These are phyloP conservation scores for Aspergillus asperescens DNA, from an alignment of 495 filamentous ascomycete genomes.

Conservation along the genomic window DNA sequence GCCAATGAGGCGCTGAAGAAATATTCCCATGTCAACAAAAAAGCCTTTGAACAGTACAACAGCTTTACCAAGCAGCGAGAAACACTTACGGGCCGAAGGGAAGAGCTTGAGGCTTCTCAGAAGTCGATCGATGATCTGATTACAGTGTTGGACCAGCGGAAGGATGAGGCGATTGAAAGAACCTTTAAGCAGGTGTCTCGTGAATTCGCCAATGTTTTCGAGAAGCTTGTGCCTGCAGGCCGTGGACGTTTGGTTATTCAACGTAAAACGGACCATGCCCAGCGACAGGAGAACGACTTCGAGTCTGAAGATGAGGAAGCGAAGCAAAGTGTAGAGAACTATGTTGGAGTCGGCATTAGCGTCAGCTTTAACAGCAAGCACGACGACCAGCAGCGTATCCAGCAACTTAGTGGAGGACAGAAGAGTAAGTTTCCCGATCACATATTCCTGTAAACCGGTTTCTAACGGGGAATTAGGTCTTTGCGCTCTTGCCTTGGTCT, in stretches of 20 bases:
- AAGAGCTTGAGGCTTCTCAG: constrained; percentile 79
- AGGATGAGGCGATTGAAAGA: constrained; percentile 88
- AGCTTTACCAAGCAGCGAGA: constrained; percentile 91
- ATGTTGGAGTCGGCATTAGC: constrained; percentile 95
- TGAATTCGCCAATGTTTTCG: constrained; percentile 88
- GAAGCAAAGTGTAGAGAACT: constrained; percentile 81
- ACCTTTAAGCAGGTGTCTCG: constrained; percentile 97
- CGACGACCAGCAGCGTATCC: constrained; percentile 96
- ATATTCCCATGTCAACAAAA: constrained; percentile 97
- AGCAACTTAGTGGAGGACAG: constrained; percentile 93
- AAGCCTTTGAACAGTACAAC: constrained; percentile 98
- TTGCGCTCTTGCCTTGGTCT: constrained; percentile 91
- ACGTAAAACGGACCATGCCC: constrained; percentile 70
- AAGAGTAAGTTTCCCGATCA: constrained; percentile 63
- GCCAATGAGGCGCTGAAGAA: constrained; percentile 93
- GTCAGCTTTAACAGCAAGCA: constrained; percentile 98
- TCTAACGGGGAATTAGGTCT: constrained; percentile 55
- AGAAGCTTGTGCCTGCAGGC: constrained; percentile 90
- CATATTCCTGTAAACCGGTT: not conserved
- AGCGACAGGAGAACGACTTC: constrained; percentile 58
- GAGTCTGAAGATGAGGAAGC: constrained; percentile 57
- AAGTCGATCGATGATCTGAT: constrained; percentile 87
- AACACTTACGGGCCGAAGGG: constrained; percentile 68
- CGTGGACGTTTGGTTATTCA: constrained; percentile 90
- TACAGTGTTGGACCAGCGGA: constrained; percentile 83